Conservation (phyloP, 108 stramenopile genomes). For the Pseudonitzschia multistriata region DNA sequence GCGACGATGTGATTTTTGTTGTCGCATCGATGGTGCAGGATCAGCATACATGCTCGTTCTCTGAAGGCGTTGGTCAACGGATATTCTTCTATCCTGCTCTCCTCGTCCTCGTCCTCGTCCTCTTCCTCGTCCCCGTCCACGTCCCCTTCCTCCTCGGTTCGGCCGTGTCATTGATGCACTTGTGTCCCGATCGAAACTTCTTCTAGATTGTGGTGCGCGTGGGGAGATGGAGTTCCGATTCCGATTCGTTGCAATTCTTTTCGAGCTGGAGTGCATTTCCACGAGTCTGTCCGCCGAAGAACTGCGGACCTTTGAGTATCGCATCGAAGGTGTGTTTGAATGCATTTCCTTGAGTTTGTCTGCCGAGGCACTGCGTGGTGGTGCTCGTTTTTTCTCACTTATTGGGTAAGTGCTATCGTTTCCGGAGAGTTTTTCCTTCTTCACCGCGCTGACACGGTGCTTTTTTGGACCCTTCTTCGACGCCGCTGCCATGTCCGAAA, state of each 20-base stretch:
- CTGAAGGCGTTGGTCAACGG: too few species aligned
- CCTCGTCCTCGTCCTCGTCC: too few species aligned
- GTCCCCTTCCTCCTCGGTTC: background rate
- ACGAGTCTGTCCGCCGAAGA: background rate
- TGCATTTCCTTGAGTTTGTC: conserved; percentile 1
- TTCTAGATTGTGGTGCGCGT: background rate
- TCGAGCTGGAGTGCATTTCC: too few species aligned
- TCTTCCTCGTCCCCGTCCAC: too few species aligned
- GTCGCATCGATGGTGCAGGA: background rate
- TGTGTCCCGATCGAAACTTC: background rate
- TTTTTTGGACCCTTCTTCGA: too few species aligned
- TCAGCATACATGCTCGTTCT: background rate
- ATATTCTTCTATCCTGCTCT: too few species aligned
- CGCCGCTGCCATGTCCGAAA: too few species aligned
- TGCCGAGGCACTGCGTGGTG: background rate
- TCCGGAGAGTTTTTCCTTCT: too few species aligned
- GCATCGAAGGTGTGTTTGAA: background rate
- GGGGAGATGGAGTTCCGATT: background rate
- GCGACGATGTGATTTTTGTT: background rate
- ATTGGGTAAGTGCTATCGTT: background rate
- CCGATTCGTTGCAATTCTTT: too few species aligned
- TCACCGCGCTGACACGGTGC: too few species aligned
- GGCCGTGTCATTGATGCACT: background rate
- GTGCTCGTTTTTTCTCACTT: background rate
- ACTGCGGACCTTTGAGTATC: background rate